Conservation (phyloP, 768 basidiomycete genomes). For the Tylopilus felleus region DNA sequence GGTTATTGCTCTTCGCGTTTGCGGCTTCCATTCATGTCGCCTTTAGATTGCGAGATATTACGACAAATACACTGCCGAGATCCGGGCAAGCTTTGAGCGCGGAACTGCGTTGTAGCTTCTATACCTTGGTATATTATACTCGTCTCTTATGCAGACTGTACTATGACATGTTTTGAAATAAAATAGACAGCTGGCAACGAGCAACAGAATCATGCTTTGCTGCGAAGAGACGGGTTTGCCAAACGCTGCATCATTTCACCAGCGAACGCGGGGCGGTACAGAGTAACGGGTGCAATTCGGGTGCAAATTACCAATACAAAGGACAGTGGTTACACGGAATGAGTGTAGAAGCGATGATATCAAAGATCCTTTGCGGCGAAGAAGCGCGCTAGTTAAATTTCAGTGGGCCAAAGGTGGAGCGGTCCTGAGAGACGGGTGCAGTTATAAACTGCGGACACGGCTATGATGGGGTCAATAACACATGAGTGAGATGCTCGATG, state of each 20-base stretch:
- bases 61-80: slow-evolving; percentile 96
- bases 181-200: background rate
- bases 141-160: slow-evolving; percentile 5
- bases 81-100: slow-evolving; percentile 95
- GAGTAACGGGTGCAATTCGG: no score
- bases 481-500: background rate
- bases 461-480: background rate
- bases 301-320: background rate
- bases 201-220: no score
- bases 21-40: background rate
- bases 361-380: no score
- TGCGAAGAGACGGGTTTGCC: no score
- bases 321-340: background rate
- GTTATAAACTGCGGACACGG: background rate
- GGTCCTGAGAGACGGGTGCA: background rate
- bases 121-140: slow-evolving; percentile 5
- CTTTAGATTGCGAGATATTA: slow-evolving; percentile 86
- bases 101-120: slow-evolving; percentile 79
- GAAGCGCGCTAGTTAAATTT: background rate
- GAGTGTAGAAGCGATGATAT: no score
- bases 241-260: no score
- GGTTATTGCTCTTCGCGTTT: background rate
- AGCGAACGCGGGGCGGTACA: no score
- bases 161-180: background rate
- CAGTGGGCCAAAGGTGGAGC: background rate